Evolutionary conservation across 305 asterid species (phyloP).

Genomic region (Galium porrigens): DNA sequence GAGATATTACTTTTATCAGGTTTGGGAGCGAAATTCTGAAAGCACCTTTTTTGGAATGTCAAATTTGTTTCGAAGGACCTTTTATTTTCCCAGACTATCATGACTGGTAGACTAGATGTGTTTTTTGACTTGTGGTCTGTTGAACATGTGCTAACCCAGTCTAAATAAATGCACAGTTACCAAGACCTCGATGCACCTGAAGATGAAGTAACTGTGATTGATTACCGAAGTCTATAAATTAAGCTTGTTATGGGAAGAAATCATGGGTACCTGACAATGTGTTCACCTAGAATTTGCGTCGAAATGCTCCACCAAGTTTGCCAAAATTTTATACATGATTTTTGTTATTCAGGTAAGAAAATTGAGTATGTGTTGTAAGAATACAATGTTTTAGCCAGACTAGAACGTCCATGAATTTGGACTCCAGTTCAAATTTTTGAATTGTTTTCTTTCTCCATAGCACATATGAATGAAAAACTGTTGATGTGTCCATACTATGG

Average conservation of each 20-base stretch:
- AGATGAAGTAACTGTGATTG: slow-evolving; percentile 94
- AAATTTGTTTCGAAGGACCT: neutral
- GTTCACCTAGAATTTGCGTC: neutral
- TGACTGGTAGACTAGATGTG: too few species aligned
- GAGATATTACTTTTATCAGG: neutral
- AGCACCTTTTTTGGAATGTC: neutral
- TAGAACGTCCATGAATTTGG: neutral
- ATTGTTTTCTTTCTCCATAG: neutral
- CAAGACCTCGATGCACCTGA: slow-evolving; percentile 99
- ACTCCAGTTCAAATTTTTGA: neutral
- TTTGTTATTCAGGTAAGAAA: neutral
- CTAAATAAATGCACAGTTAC: slow-evolving; percentile 46
- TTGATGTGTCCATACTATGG: neutral
- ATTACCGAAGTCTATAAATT: slow-evolving; percentile 73
- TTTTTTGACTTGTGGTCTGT: neutral
- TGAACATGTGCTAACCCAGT: slow-evolving; percentile 10
- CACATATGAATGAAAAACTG: neutral
- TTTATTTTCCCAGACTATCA: neutral
- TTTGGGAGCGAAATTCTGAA: neutral
- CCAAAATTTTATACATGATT: neutral
- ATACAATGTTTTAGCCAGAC: neutral
- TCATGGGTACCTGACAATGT: neutral
- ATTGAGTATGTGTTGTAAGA: neutral
- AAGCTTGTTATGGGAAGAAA: slow-evolving; percentile 10
- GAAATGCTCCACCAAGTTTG: neutral